Base-by-base conservation (phyloP, 192 early-diverging fungal species). In the Umbelopsis sp. region DNA sequence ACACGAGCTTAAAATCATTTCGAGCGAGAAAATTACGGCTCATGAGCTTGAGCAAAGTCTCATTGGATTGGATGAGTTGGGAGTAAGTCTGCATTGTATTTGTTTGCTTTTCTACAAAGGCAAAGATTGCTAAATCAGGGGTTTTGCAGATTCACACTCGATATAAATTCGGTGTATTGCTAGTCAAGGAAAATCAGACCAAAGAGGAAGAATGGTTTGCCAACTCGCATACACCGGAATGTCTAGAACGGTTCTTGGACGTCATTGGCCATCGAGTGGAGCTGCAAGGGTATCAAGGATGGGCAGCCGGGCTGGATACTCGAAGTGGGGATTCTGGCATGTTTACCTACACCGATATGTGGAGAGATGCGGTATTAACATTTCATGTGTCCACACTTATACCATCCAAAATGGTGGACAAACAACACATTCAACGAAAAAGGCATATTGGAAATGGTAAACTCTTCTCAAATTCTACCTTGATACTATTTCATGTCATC, bases 121-220 rank as follows among this genome's bases (percentile, higher is more conserved):
- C 51, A 53, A 23, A 12, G 11, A 3, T 33, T 58, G 12, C 9
- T 58, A 33, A 23, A 4, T 3, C 23, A 10, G 9, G 9, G 22
- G 18, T 21, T 52, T 15, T 58, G 23, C 52, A 80, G 78, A 46
- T 76, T 46, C 78, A 80, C 49, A 64, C 41, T 4, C 71, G 83
- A 41, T 94, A 92, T 78, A 94, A 94, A 69, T 89, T 94, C 85
- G 93, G 93, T n/a, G 89, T 94, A 4, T 83, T 88, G 21, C 84
- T 89, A 70, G 79, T 91, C 7, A 83, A 69, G 44, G 77, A 85
- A n/a, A 86, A 87, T 9, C 93, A 94, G 73, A 83, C 82, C 22
- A 89, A 79, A 41, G 93, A 94, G 76, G 89, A 90, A 58, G 90
- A 94, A 68, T 91, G 91, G 91, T 89, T 94, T 68, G 74, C 79